Conservation (phyloP, 148 eudicot genomes). For the Vaccinium darrowii region DNA sequence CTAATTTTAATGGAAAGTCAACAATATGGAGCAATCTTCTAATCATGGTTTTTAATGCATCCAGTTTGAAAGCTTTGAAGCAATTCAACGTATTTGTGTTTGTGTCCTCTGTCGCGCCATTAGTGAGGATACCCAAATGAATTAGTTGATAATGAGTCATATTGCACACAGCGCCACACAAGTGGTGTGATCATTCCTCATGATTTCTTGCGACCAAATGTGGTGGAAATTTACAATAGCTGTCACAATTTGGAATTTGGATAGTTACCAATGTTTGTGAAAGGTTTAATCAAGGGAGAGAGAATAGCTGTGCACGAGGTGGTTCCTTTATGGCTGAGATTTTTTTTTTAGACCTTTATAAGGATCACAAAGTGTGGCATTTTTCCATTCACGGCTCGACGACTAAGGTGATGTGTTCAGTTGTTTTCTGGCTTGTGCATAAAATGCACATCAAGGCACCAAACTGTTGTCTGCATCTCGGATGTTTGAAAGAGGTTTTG, state of each 20-base stretch:
- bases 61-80: not conserved
- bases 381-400: not conserved
- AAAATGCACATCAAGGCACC: not conserved
- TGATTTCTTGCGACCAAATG: not conserved
- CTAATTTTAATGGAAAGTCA: not conserved
- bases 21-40: not conserved
- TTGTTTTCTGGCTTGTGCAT: not conserved
- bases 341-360: not conserved
- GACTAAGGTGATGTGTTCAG: not conserved
- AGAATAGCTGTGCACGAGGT: not conserved
- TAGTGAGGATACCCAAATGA: not conserved
- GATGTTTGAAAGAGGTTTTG: not conserved
- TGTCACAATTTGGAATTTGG: not conserved
- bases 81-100: not conserved
- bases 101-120: not conserved
- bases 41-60: not conserved
- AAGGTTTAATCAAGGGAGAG: not conserved
- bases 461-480: not conserved
- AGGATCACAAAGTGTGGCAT: not conserved
- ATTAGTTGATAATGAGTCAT: not conserved
- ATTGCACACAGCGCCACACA: not conserved
- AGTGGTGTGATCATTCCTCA: not conserved
- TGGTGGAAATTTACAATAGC: not conserved
- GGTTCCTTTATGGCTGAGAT: not conserved
- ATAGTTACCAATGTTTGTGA: not conserved